phyloP scores from a whole-genome alignment of 345 rosid species.

The Schrenkiella parvula region DNA sequence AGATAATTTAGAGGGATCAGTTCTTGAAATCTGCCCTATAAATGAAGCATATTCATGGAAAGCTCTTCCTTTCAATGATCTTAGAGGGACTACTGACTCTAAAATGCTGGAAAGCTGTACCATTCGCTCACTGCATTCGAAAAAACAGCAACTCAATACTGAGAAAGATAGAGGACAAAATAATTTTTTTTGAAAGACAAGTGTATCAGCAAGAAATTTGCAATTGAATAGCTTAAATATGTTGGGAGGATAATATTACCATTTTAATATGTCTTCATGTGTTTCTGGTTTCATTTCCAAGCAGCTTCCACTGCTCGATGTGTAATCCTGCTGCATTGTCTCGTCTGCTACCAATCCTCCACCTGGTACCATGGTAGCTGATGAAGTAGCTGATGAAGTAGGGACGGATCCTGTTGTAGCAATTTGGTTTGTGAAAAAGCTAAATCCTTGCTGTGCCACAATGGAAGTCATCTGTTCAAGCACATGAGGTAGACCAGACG shows the following conservation, averaged over 20 bases:
- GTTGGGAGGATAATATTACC: conserved; percentile 33
- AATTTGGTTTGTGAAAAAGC: conserved; percentile 47
- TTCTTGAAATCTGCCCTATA: conserved; percentile 59
- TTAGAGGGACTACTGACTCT: conserved; percentile 52
- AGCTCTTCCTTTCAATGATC: conserved; percentile 57
- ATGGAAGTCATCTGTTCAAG: conserved; percentile 55
- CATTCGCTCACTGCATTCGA: conserved; percentile 52
- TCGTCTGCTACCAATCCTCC: conserved; percentile 31
- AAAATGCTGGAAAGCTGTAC: conserved; percentile 38
- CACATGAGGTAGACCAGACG: conserved; percentile 41
- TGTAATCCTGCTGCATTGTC: conserved; percentile 21
- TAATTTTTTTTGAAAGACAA: background rate
- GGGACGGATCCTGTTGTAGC: conserved; percentile 33
- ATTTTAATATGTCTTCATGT: conserved; percentile 18
- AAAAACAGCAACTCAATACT: background rate
- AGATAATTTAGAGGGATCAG: conserved; percentile 56
- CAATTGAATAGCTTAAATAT: background rate
- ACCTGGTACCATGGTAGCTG: conserved; percentile 27
- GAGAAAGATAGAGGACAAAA: background rate
- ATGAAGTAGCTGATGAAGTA: no score
- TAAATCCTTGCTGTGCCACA: conserved; percentile 57
- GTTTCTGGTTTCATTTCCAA: conserved; percentile 32
- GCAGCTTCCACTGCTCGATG: conserved; percentile 29
- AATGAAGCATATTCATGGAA: conserved; percentile 72
- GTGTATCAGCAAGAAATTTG: background rate